Conservation (phyloP, 2,329 filamentous ascomycete species). For the Aspergillus pseudoviridinutans region DNA sequence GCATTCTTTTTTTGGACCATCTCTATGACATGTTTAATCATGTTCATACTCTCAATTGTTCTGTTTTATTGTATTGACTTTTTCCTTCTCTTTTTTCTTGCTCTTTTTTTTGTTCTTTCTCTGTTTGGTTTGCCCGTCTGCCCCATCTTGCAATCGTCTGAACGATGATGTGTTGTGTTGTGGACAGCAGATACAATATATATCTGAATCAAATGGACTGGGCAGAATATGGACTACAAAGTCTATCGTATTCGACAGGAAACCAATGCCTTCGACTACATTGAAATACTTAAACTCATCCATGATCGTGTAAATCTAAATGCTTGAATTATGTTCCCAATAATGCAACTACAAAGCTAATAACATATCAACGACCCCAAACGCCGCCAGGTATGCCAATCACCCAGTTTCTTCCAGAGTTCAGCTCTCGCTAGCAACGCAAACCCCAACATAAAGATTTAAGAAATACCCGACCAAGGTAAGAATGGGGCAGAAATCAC, state of each 20-base stretch:
- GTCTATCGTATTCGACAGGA: not conserved
- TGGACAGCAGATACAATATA: too few species aligned
- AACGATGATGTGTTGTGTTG: not conserved
- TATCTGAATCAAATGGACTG: too few species aligned
- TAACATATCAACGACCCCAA: constrained; percentile 13
- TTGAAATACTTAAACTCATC: not conserved
- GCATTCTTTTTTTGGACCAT: constrained; percentile 14
- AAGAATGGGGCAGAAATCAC: constrained; percentile 3
- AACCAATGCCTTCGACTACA: not conserved
- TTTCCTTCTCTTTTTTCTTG: not conserved
- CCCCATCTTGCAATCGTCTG: not conserved
- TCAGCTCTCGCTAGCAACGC: constrained; percentile 5
- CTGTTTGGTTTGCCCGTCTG: not conserved
- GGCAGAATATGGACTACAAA: too few species aligned
- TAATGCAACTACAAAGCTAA: constrained; percentile 6
- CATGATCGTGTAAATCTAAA: not conserved
- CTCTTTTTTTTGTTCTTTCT: not conserved
- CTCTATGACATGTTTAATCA: too few species aligned
- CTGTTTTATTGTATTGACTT: too few species aligned
- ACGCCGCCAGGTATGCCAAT: constrained; percentile 4
- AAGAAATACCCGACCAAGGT: not conserved
- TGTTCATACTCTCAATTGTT: too few species aligned
- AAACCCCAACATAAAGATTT: constrained; percentile 1
- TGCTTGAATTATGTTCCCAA: not conserved
- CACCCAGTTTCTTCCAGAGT: constrained; percentile 4